A percentile compares a stretch with the other conserved stretches of the same genome.
Conservation (phyloP, 2,329 filamentous ascomycete species). For the Dothideomycetes sp. region DNA sequence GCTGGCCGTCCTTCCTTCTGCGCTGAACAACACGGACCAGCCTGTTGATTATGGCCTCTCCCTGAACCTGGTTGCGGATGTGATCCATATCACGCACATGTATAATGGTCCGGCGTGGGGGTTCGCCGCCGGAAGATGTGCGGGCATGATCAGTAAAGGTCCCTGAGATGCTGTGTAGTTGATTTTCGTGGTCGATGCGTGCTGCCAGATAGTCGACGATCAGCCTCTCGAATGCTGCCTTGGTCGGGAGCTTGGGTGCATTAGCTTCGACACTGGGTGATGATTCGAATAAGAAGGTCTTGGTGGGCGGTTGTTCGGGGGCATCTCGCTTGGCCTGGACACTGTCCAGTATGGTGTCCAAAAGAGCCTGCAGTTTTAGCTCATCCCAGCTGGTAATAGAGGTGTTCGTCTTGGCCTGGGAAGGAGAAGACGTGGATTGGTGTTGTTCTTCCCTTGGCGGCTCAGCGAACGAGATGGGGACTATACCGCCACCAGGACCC, state of each 20-base stretch:
- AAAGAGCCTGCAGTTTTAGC: conserved; percentile 21
- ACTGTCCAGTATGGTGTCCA: conserved; percentile 26
- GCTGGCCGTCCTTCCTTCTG: conserved; percentile 60
- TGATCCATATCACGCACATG: conserved; percentile 72
- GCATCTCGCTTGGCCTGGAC: conserved; percentile 17
- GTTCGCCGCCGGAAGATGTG: neutral
- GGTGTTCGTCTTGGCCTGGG: neutral
- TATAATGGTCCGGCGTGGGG: conserved; percentile 47
- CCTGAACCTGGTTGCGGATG: conserved; percentile 59
- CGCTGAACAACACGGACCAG: conserved; percentile 64
- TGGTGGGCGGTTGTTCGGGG: neutral
- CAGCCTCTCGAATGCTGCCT: conserved; percentile 1
- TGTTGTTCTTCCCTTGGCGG: neutral
- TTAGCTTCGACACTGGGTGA: neutral
- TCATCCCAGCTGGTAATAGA: conserved; percentile 21
- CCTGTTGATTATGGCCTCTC: conserved; percentile 58
- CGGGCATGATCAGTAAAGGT: conserved; percentile 6
- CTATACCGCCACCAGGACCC: neutral
- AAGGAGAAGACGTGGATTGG: neutral
- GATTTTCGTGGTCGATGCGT: conserved; percentile 9
- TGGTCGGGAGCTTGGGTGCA: neutral
- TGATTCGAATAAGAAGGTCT: neutral
- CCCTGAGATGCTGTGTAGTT: conserved; percentile 7
- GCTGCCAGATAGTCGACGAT: conserved; percentile 10
- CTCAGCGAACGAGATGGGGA: neutral